Base-by-base conservation (phyloP, 768 basidiomycete species). In the Lyophyllum semitale region DNA sequence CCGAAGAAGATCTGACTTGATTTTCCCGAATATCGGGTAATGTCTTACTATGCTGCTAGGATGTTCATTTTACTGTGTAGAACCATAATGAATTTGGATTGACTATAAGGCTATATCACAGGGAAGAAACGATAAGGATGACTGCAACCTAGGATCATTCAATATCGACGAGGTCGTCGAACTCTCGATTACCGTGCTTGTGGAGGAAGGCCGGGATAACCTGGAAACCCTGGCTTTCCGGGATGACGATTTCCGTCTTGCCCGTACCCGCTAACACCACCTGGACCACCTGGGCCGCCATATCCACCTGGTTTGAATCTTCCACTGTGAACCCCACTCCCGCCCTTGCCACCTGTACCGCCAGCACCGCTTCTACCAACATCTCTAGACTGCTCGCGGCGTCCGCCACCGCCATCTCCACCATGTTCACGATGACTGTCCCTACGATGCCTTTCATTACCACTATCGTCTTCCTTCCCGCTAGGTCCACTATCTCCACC, bases 201-300 rank as follows among this genome's bases (percentile, higher is more conserved):
- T 40, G 51, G 46, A 30, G 55, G 55, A 1, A 13, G 27, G 8
- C 59, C 59, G 18, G 59, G 59, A 6, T 38, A 5, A 12, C 59
- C 59, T 33, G 59, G 59, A 26, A 22, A 43, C 0, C 56, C 55
- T 12, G 59, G 59, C 18, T 55, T n/a, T 22, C 59, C 59, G 12
- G 59, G 59, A 4, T 13, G 23, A 22, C 42, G 47, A n/a, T 46
- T 49, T 30, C 48, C 35, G 15, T 43, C 30, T 35, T 51, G 29
- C 4, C 46, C 51, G 20, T 40, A 38, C 2, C 52, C 49, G n/a
- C 55, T 54, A 18, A 20, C 30, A 13, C 55, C 59, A 1, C 55
- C 53, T 38, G 59, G 55, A 8, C 59, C 52, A 17, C 59, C 59
- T 11, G 43, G 49, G 7, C 54, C 54, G 11, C 58, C 58, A 41